A percentile compares a stretch with the other conserved stretches of the same genome.
phyloP scores from a whole-genome alignment of 2,329 filamentous ascomycete species.

The Hypoxylon sp. region DNA sequence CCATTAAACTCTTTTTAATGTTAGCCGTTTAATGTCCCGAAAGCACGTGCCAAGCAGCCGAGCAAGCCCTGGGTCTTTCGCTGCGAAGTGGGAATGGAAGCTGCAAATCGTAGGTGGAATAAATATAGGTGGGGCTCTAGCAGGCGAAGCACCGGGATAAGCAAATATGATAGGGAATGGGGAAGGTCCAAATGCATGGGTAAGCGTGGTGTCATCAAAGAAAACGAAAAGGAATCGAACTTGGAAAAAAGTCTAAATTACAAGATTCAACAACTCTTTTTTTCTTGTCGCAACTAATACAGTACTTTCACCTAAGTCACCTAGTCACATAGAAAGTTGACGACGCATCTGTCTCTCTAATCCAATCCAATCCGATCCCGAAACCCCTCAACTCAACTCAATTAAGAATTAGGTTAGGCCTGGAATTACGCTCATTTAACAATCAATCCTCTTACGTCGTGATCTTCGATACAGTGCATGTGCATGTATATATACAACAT shows the following conservation, averaged over 20 bases:
- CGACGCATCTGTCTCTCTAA: slow-evolving; percentile 10
- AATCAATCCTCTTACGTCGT: slow-evolving; percentile 23
- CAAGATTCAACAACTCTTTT: neutral
- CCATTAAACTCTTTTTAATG: slow-evolving; percentile 11
- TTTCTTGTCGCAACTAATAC: slow-evolving; percentile 22
- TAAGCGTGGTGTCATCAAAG: slow-evolving; percentile 26
- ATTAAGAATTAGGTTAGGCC: slow-evolving; percentile 2
- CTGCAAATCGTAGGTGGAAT: slow-evolving; percentile 14
- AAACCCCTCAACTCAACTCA: slow-evolving; percentile 19
- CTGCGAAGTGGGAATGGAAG: too few species aligned
- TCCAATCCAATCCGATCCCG: too few species aligned
- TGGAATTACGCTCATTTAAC: slow-evolving; percentile 25
- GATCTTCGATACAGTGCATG: slow-evolving; percentile 21
- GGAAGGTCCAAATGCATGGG: slow-evolving; percentile 5
- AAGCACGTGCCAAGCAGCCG: slow-evolving; percentile 21
- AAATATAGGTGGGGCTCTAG: slow-evolving; percentile 26
- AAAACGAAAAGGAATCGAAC: slow-evolving; percentile 17
- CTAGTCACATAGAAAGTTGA: slow-evolving; percentile 20
- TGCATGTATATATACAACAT: slow-evolving; percentile 32
- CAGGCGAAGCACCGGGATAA: slow-evolving; percentile 19
- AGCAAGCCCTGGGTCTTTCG: too few species aligned
- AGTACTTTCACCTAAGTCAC: too few species aligned
- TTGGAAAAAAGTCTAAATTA: slow-evolving; percentile 16
- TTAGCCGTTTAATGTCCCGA: slow-evolving; percentile 22
- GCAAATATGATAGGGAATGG: slow-evolving; percentile 18